A percentile compares a stretch with the other conserved stretches of the same genome.
phyloP scores from a whole-genome alignment of 1,284 basidiomycete genomes.

The Trichosporon faecale region DNA sequence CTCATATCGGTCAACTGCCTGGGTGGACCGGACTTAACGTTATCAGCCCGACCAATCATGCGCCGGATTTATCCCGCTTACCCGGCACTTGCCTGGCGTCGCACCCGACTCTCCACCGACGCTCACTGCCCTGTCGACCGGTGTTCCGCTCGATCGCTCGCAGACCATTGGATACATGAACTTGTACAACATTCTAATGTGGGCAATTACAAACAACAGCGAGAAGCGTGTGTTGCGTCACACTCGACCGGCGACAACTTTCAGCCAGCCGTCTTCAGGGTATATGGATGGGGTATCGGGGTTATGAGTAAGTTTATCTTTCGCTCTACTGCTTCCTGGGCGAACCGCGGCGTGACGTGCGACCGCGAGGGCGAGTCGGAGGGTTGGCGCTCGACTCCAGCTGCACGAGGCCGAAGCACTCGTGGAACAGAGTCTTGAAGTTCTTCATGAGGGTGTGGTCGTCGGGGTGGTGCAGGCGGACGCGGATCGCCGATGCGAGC shows the following conservation, averaged over 20 bases:
- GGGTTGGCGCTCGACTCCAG: background rate
- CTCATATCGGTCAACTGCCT: slow-evolving; percentile 8
- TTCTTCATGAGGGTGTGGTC: slow-evolving; percentile 1
- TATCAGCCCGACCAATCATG: slow-evolving; percentile 8
- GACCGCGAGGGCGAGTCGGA: background rate
- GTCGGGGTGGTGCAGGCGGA: background rate
- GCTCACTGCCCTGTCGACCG: background rate
- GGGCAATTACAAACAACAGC: slow-evolving; percentile 7
- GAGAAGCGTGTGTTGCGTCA: background rate
- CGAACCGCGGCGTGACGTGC: background rate
- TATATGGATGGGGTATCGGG: background rate
- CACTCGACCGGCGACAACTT: background rate
- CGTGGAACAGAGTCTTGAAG: slow-evolving; percentile 17
- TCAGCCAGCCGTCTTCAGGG: slow-evolving; percentile 1
- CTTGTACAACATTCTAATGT: background rate
- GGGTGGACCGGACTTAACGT: slow-evolving; percentile 2
- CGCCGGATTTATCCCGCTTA: background rate
- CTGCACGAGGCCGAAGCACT: slow-evolving; percentile 12
- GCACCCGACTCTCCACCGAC: background rate
- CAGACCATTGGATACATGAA: background rate
- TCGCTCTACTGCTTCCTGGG: background rate
- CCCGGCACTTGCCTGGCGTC: background rate
- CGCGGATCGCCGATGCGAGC: slow-evolving; percentile 15
- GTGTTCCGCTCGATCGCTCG: background rate
- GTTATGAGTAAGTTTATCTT: background rate